Base-by-base conservation (phyloP, 2,329 filamentous ascomycete genomes). In the Blastomyces percursus region DNA sequence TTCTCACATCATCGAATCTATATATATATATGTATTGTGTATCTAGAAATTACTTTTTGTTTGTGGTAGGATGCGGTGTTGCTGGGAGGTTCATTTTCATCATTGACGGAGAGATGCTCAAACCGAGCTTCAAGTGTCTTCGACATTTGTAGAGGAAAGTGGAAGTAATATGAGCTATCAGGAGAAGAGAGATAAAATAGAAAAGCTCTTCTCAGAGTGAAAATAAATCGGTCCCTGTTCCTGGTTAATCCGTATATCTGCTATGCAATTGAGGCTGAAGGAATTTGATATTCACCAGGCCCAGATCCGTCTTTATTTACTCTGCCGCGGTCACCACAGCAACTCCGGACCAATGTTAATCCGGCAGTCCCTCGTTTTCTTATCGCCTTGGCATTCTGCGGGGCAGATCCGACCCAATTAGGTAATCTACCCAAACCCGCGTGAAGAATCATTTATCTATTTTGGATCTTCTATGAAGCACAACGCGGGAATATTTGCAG, bases 81-180 rank as follows among this genome's bases (percentile, higher is more conserved):
- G 66, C 84, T 81, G 61, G 65, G 78, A 40, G 79, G 76, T 64
- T 90, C 87, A 72, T 93, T 95, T 77, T 96, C 92, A 72, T 96
- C 92, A 69, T 89, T 88, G 66, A 96, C 90, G 24, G 89, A 88
- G 78, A 96, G 84, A 76, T 87, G 87, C 85, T 96, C 91, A 72
- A 97, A 90, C 70, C 90, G 89, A 77, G 89, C 81, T 78, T 96
- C 93, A 56, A 97, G 81, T 60, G 85, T 86, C 69, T 89, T 85
- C 64, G 89, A 48, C 56, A 59, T 84, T 35, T 67, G 92, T 46
- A 1, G 7, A 0, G 24, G 19, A 24, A 50, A 12, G 5, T 32
- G 24, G 1, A 21, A 21, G 4, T 2, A 50, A 9, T 9, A 2
- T 9, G 19, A 21, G 8, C 2, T n/a, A 1, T 46, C 1, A 7